Percentiles rank a stretch among this genome's conserved stretches.
These are phyloP conservation scores for Turnera subulata DNA, from an alignment of 345 rosid genomes.

Conservation along the genomic window DNA sequence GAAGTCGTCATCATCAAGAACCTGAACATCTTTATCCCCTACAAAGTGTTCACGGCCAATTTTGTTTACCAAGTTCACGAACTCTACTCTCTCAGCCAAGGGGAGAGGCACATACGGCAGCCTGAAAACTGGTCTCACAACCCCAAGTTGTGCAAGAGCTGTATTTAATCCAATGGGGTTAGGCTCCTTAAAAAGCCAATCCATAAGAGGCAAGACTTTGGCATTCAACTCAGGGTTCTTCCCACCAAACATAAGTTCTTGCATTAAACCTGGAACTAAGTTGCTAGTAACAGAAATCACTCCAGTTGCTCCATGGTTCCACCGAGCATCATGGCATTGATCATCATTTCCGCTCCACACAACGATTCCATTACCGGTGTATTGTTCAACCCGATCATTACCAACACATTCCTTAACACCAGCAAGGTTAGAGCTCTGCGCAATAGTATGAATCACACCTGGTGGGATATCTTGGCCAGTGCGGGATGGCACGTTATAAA, in stretches of 20 bases:
- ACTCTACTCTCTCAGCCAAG: constrained; percentile 50
- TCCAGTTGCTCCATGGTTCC: constrained; percentile 68
- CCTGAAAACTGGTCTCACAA: constrained; percentile 71
- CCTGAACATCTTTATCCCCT: constrained; percentile 66
- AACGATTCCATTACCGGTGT: constrained; percentile 56
- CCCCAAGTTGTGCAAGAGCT: constrained; percentile 85
- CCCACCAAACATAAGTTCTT: constrained; percentile 60
- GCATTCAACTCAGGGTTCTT: constrained; percentile 49
- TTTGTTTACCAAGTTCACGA: constrained; percentile 60
- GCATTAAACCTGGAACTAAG: constrained; percentile 64
- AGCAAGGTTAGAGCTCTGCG: constrained; percentile 59
- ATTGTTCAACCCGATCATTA: constrained; percentile 54
- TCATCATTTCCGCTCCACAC: constrained; percentile 93
- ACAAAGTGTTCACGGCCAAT: constrained; percentile 75
- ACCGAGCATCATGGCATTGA: constrained; percentile 80
- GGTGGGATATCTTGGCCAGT: constrained; percentile 87
- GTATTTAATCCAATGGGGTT: constrained; percentile 85
- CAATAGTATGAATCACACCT: constrained; percentile 42
- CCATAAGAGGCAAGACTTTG: constrained; percentile 66
- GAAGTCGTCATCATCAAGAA: constrained; percentile 72
- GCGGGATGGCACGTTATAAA: constrained; percentile 80
- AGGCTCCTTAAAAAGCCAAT: constrained; percentile 76
- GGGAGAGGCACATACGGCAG: constrained; percentile 81
- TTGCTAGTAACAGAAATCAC: constrained; percentile 79
- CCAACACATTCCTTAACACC: constrained; percentile 82